Base-by-base conservation (phyloP, 2,329 filamentous ascomycete species). In the Fusarium newnesense region DNA sequence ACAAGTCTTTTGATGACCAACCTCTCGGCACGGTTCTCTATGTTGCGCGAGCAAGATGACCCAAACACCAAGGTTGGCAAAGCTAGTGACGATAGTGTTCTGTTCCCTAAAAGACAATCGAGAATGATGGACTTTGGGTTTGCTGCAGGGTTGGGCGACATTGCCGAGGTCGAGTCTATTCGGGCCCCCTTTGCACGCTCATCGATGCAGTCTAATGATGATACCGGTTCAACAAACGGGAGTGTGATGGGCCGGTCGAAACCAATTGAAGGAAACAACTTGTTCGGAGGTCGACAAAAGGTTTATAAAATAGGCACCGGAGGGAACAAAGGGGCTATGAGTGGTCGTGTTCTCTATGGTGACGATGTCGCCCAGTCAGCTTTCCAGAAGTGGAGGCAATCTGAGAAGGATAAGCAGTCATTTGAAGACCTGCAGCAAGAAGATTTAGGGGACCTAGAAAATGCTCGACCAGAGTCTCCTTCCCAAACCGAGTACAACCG, bases 1-100 rank as follows among this genome's bases (percentile, higher is more conserved):
- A 99, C 96, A 7, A 98, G 96, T 85, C 85, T 99, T 66, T 87
- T 99, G 70, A 97, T 99, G 96, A 95, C 94, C 1, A 96, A 95
- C 46, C 87, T 99, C 9, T 98, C 96, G 1, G 94, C 95, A 18
- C 91, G 96, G 11, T 99, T 99, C 81, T 98, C 96, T 76, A 98
- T 98, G 96, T 85, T 98, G 37, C 88, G 94, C 77, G 96, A 98
- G 82, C 96, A 98, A 81, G 95, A 98, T 80, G 95, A 98, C 78
- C 96, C 96, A 2, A 92, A 86, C 70, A 96, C 94, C 4, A 93
- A 95, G 80, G 88, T 98, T 37, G 96, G 96, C 65, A 98, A 98
- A 82, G 96, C 96, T 21, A 96, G 93, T 81, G 96, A 98, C 79
- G 96, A 98, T 82, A 98, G 95, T 75, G 95, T 98, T 7, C 84